A percentile compares a stretch with the other conserved stretches of the same genome.
Conservation (phyloP, 345 rosid genomes). For the Brassica juncea region DNA sequence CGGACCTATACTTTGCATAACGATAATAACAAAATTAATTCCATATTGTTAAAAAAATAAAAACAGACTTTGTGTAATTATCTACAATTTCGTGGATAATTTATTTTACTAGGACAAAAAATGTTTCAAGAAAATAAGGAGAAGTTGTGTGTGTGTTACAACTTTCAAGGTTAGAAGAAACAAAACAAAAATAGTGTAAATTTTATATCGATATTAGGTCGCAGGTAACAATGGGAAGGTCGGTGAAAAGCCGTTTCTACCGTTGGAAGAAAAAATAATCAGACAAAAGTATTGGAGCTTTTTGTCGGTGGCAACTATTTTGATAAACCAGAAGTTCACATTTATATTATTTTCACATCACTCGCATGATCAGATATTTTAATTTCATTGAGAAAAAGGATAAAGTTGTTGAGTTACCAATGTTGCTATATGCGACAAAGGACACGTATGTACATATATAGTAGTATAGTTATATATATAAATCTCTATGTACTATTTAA, state of each 20-base stretch:
- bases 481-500: background rate
- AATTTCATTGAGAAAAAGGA: background rate
- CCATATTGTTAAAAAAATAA: background rate
- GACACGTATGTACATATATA: constrained; percentile 18
- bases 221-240: constrained; percentile 18
- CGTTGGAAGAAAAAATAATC: constrained; percentile 15
- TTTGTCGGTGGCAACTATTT: constrained; percentile 27
- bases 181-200: background rate
- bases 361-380: background rate
- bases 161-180: background rate
- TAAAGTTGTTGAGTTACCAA: background rate
- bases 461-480: constrained; percentile 1
- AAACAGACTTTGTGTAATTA: background rate
- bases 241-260: constrained; percentile 33
- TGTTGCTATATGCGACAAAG: constrained; percentile 5
- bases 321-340: constrained; percentile 13
- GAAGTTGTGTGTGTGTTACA: background rate
- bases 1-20: background rate
- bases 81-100: background rate
- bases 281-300: background rate
- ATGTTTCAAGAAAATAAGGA: background rate
- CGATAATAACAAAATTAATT: background rate
- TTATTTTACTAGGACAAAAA: background rate
- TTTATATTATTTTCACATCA: background rate
- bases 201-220: background rate